These are phyloP conservation scores for Bothriochloa decipiens DNA, from an alignment of 176 grass and related monocot species.

Conservation along the genomic window DNA sequence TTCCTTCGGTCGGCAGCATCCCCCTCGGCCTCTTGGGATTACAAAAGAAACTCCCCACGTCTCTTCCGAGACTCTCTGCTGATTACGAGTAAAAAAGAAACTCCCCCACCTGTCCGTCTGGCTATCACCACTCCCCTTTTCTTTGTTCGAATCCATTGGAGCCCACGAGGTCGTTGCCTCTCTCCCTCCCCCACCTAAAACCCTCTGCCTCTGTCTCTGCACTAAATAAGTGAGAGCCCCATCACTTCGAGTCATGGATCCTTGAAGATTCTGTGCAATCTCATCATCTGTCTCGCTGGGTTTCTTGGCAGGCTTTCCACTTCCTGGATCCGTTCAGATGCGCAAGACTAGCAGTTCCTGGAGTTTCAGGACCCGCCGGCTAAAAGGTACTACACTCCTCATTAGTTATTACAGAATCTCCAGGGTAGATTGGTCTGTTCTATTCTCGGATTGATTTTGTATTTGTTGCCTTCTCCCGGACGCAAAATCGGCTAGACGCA, in stretches of 20 bases:
- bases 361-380: constrained; percentile 2
- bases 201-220: constrained; percentile 29
- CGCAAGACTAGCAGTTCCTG: constrained; percentile 26
- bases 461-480: background rate
- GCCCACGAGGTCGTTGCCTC: constrained; percentile 57
- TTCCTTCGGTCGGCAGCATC: constrained; percentile 53
- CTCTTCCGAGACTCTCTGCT: background rate
- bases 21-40: constrained; percentile 44
- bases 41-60: constrained; percentile 48
- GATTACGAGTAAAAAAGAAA: constrained; percentile 52
- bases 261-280: constrained; percentile 41
- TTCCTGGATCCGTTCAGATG: constrained; percentile 33
- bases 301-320: constrained; percentile 42
- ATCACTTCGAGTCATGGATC: constrained; percentile 17
- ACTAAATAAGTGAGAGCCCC: constrained; percentile 1
- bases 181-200: constrained; percentile 28
- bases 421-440: background rate
- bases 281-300: constrained; percentile 28
- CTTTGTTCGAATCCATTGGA: constrained; percentile 61
- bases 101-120: constrained; percentile 13
- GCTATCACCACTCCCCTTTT: constrained; percentile 36
- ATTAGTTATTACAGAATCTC: background rate
- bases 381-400: background rate
- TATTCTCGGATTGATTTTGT: constrained; percentile 16
- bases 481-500: background rate